These are phyloP conservation scores for Blastocystis sp. DNA, from an alignment of 352 stramenopile species.

Conservation along the genomic window DNA sequence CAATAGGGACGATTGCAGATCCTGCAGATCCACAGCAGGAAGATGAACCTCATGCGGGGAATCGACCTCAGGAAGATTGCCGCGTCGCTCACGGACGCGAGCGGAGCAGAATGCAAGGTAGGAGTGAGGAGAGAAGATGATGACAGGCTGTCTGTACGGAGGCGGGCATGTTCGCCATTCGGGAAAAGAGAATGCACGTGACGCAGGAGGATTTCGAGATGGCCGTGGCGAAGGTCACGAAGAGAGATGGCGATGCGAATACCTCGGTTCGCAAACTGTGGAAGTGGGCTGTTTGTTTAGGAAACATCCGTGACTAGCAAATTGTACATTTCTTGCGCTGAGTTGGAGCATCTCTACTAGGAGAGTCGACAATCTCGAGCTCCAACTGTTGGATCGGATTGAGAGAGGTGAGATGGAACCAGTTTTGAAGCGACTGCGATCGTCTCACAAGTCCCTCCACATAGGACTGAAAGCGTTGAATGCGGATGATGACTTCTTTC, in stretches of 20 bases:
- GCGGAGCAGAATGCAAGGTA: slow-evolving; percentile 91
- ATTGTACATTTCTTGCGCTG: not conserved
- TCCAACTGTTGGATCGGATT: not conserved
- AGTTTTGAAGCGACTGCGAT: slow-evolving; percentile 5
- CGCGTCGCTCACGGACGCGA: slow-evolving; percentile 91
- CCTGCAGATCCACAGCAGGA: slow-evolving; percentile 92
- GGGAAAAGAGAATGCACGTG: slow-evolving; percentile 95
- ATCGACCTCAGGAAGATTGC: slow-evolving; percentile 94
- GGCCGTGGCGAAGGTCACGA: slow-evolving; percentile 99
- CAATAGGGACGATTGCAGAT: slow-evolving; percentile 81
- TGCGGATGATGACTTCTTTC: not conserved
- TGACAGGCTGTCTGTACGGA: slow-evolving; percentile 88
- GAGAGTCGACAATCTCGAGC: not conserved
- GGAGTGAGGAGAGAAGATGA: not conserved
- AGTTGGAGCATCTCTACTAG: not conserved
- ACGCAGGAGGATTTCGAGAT: slow-evolving; percentile 99
- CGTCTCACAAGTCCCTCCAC: not conserved
- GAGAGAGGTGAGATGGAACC: not conserved
- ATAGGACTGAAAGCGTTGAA: not conserved
- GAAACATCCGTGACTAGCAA: not conserved
- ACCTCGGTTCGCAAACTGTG: slow-evolving; percentile 97
- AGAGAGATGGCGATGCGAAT: slow-evolving; percentile 93
- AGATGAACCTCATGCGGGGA: slow-evolving; percentile 96
- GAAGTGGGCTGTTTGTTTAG: slow-evolving; percentile 76
- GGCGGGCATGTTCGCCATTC: slow-evolving; percentile 97